Percentiles rank a stretch among this genome's conserved stretches.
These are phyloP conservation scores for Colletotrichum scovillei DNA, from an alignment of 2,329 filamentous ascomycete species.

Conservation along the genomic window DNA sequence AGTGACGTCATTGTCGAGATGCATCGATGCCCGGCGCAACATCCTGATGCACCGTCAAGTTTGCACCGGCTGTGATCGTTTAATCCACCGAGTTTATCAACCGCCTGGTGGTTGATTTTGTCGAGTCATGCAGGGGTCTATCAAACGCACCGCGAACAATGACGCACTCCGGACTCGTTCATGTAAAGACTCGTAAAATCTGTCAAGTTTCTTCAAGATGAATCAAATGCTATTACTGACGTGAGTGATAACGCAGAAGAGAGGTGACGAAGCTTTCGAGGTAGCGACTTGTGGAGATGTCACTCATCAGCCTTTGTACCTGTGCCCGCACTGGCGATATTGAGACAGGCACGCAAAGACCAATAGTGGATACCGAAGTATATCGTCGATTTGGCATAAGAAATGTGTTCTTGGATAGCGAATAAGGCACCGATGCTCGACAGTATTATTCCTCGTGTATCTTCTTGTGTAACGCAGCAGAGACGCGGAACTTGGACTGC, in stretches of 20 bases:
- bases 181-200: neutral
- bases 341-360: neutral
- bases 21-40: conserved; percentile 18
- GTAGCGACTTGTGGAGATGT: neutral
- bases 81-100: conserved; percentile 5
- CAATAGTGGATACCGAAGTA: conserved; percentile 1
- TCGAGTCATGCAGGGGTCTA: conserved; percentile 19
- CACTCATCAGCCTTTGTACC: neutral
- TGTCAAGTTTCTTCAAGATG: neutral
- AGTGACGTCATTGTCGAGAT: conserved; percentile 24
- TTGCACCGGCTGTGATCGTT: conserved; percentile 1
- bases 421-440: neutral
- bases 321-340: neutral
- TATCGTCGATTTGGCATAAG: conserved; percentile 28
- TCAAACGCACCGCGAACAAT: conserved; percentile 10
- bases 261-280: conserved; percentile 2
- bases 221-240: neutral
- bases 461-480: neutral
- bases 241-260: conserved; percentile 4
- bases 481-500: neutral
- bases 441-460: neutral
- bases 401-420: neutral
- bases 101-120: neutral
- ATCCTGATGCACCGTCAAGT: conserved; percentile 13
- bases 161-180: conserved; percentile 16